Conservation (phyloP, 129 eudicot species). For the Flaveria sonorensis region DNA sequence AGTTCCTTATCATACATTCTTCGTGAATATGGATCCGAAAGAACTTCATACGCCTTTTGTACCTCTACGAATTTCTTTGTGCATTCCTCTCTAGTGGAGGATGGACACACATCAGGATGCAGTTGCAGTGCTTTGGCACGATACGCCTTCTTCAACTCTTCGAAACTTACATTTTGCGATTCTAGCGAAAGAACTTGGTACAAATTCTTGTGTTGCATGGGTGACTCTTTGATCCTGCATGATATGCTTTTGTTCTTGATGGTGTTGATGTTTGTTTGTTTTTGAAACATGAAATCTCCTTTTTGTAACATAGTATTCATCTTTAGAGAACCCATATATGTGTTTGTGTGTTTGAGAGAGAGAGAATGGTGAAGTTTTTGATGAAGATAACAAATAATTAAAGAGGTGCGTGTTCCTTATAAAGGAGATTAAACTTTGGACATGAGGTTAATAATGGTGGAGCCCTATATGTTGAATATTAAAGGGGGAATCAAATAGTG, state of each 20-base stretch:
- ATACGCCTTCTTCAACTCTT: constrained; percentile 65
- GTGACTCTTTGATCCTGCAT: constrained; percentile 29
- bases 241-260: constrained; percentile 22
- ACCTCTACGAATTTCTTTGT: constrained; percentile 52
- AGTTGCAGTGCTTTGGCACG: constrained; percentile 47
- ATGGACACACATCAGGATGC: constrained; percentile 59
- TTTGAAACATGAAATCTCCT: background rate
- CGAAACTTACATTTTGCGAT: constrained; percentile 34
- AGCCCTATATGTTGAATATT: background rate
- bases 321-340: constrained; percentile 8
- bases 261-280: constrained; percentile 5
- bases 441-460: background rate
- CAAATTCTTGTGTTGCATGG: constrained; percentile 27
- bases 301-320: constrained; percentile 24
- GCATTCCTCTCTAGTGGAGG: constrained; percentile 44
- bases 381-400: constrained; percentile 13
- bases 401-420: background rate
- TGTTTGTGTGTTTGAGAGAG: constrained; percentile 4
- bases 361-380: background rate
- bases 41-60: constrained; percentile 54
- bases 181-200: constrained; percentile 44
- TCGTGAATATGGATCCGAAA: constrained; percentile 59
- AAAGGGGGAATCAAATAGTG: background rate
- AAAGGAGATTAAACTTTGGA: background rate
- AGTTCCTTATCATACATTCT: constrained; percentile 47